phyloP scores from a whole-genome alignment of 768 basidiomycete genomes.

The Coprinopsis marcescibilis region DNA sequence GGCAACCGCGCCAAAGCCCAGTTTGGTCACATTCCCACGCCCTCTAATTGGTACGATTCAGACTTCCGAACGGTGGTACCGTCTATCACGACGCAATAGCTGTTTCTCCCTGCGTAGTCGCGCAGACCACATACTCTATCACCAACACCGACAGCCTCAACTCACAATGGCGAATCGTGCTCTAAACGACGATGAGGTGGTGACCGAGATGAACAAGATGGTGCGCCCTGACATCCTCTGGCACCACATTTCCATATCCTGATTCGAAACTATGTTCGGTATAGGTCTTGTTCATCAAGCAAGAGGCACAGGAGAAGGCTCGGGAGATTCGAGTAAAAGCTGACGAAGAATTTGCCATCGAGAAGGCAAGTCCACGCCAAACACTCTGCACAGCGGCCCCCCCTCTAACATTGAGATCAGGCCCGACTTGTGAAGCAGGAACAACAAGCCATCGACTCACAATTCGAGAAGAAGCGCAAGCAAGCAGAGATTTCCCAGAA shows the following conservation, averaged over 20 bases:
- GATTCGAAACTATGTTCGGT: conserved; percentile 1
- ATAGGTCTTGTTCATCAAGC: conserved; percentile 97
- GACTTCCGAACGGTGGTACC: not conserved
- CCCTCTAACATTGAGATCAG: conserved; percentile 33
- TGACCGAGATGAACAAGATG: conserved; percentile 99
- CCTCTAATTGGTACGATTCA: not conserved
- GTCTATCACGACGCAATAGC: not conserved
- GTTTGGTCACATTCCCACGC: too few species aligned
- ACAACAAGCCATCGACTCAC: conserved; percentile 88
- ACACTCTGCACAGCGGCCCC: not conserved
- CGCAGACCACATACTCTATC: not conserved
- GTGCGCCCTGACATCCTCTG: conserved; percentile 31
- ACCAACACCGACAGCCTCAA: not conserved
- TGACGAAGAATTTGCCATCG: conserved; percentile 98
- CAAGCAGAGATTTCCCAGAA: conserved; percentile 91
- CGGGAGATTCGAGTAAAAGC: conserved; percentile 96
- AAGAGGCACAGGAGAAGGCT: conserved; percentile 96
- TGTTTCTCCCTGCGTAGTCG: too few species aligned
- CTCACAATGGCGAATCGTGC: conserved; percentile 62
- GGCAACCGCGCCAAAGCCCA: too few species aligned
- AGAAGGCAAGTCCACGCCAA: conserved; percentile 57
- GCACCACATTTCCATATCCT: conserved; percentile 2
- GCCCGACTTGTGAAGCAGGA: conserved; percentile 97
- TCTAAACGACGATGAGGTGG: conserved; percentile 91
- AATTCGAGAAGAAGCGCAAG: conserved; percentile 95